A percentile compares a stretch with the other conserved stretches of the same genome.
phyloP scores from a whole-genome alignment of 192 early-diverging fungal genomes.

The Podila horticola region DNA sequence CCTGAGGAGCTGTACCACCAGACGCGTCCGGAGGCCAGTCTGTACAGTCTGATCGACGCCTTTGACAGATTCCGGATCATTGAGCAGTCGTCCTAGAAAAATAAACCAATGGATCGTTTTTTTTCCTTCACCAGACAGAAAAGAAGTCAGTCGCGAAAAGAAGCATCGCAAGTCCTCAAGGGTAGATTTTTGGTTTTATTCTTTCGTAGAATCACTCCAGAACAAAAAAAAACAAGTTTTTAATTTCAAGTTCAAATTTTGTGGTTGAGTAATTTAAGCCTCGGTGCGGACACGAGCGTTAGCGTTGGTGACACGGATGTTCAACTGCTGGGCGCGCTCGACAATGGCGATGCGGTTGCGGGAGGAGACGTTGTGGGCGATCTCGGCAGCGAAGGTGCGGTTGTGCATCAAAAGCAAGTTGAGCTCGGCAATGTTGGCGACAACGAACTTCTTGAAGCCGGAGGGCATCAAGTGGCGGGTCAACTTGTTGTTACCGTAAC shows the following conservation, averaged over 20 bases:
- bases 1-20: constrained; percentile 29
- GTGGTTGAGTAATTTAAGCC: constrained; percentile 63
- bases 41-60: constrained; percentile 32
- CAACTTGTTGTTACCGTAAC: constrained; percentile 97
- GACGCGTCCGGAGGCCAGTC: constrained; percentile 32
- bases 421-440: constrained; percentile 92
- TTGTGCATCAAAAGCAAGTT: constrained; percentile 99
- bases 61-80: constrained; percentile 46
- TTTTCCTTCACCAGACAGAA: too few relatives aligned
- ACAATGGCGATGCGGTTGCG: constrained; percentile 93
- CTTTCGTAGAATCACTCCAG: constrained; percentile 5
- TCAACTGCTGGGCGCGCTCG: constrained; percentile 94
- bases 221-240: constrained; percentile 3
- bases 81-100: constrained; percentile 13
- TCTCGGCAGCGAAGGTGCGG: constrained; percentile 98
- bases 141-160: too few relatives aligned
- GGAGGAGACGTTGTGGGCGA: constrained; percentile 96
- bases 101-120: not conserved
- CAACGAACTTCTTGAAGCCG: constrained; percentile 99
- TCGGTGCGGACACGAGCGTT: constrained; percentile 84
- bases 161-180: too few relatives aligned
- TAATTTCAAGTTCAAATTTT: not conserved
- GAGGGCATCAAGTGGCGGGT: constrained; percentile 97
- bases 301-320: constrained; percentile 97
- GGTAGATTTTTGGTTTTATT: not conserved